Percentiles rank a stretch among this genome's conserved stretches.
These are phyloP conservation scores for Cyclotella baltica DNA, from an alignment of 108 stramenopile genomes.

Conservation along the genomic window DNA sequence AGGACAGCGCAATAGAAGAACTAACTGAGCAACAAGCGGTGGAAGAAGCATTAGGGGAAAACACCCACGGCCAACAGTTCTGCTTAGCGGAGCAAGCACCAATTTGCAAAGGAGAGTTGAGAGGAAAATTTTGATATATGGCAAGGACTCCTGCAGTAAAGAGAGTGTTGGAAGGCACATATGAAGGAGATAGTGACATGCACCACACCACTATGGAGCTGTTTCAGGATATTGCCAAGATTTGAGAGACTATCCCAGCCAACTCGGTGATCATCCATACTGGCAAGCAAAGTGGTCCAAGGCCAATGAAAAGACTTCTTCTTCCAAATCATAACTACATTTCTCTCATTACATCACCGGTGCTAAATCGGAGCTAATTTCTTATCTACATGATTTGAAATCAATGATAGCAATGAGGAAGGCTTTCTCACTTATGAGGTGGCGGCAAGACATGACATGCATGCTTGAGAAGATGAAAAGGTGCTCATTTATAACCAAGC, in stretches of 20 bases:
- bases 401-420: neutral
- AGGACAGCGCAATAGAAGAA: no score
- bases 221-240: neutral
- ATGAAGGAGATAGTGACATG: neutral
- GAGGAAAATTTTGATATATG: conserved; percentile 14
- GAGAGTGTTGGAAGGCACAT: neutral
- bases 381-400: conserved; percentile 16
- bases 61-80: neutral
- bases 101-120: conserved; percentile 14
- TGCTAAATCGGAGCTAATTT: conserved; percentile 2
- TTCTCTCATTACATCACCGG: conserved; percentile 5
- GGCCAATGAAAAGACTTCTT: conserved; percentile 3
- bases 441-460: neutral
- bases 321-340: conserved; percentile 9
- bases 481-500: neutral
- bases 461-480: neutral
- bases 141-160: neutral
- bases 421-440: neutral
- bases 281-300: conserved; percentile 1
- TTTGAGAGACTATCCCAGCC: neutral
- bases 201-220: neutral
- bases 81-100: conserved; percentile 1
- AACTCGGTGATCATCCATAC: conserved; percentile 5
- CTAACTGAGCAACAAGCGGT: neutral
- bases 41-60: neutral